These are phyloP conservation scores for Ricinus communis DNA, from an alignment of 345 rosid species.

Conservation along the genomic window DNA sequence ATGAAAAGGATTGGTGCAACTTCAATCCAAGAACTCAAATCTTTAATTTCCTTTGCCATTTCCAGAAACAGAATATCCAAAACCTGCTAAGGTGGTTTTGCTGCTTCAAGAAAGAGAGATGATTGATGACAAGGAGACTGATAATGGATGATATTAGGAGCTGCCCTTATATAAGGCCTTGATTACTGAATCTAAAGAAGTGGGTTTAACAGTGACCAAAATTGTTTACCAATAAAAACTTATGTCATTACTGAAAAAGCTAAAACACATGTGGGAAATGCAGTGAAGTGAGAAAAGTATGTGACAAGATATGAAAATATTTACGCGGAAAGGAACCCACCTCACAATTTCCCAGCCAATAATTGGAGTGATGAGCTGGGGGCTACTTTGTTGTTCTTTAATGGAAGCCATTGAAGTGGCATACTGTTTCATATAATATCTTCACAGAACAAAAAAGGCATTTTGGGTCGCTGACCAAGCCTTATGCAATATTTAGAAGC, in stretches of 20 bases:
- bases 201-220: too few species aligned
- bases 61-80: not conserved
- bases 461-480: not conserved
- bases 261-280: not conserved
- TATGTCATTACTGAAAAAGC: not conserved
- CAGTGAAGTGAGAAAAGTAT: not conserved
- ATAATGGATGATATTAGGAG: too few species aligned
- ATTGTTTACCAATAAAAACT: not conserved
- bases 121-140: not conserved
- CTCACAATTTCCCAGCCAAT: not conserved
- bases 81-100: not conserved
- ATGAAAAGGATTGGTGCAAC: slow-evolving; percentile 40
- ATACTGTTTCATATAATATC: too few species aligned
- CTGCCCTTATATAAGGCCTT: not conserved
- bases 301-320: not conserved
- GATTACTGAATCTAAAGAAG: too few species aligned
- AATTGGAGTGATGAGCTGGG: not conserved
- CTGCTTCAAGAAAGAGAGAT: not conserved
- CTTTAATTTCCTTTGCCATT: slow-evolving; percentile 28
- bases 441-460: too few species aligned
- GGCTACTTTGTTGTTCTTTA: too few species aligned
- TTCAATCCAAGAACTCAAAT: slow-evolving; percentile 39
- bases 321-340: not conserved
- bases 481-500: too few species aligned
- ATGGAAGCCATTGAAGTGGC: too few species aligned